These are phyloP conservation scores for Bruguiera parviflora DNA, from an alignment of 345 rosid species.

Conservation along the genomic window DNA sequence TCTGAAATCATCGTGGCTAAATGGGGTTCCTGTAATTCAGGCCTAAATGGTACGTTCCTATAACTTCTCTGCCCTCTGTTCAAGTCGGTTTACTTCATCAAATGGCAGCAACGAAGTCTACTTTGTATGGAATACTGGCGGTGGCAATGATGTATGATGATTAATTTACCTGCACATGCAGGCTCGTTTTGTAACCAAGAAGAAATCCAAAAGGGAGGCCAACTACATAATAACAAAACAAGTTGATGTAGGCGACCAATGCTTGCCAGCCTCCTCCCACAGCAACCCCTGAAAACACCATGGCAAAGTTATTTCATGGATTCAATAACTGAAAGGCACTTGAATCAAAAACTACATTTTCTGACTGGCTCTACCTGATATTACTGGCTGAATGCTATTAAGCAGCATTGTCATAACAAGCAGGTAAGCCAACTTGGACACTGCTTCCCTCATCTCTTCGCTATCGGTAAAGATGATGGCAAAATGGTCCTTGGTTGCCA, in stretches of 20 bases:
- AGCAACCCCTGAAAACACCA: conserved; percentile 58
- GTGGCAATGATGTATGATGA: not conserved
- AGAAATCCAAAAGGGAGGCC: conserved; percentile 84
- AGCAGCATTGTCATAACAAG: conserved; percentile 79
- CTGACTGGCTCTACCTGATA: conserved; percentile 49
- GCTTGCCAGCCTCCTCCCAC: conserved; percentile 99
- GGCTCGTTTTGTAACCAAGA: conserved; percentile 63
- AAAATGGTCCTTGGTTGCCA: conserved; percentile 54
- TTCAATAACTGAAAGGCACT: not conserved
- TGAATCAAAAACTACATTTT: no score
- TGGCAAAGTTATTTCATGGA: not conserved
- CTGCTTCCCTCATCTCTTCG: conserved; percentile 51
- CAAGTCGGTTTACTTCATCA: no score
- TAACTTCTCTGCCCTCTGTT: no score
- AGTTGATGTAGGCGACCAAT: conserved; percentile 75
- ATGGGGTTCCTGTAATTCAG: no score
- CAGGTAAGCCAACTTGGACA: conserved; percentile 61
- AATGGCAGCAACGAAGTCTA: no score
- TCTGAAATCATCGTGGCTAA: no score
- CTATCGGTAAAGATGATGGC: conserved; percentile 70
- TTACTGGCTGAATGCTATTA: conserved; percentile 82
- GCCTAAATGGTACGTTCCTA: no score
- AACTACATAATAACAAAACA: conserved; percentile 63
- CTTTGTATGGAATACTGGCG: no score
- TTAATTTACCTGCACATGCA: conserved; percentile 62